Base-by-base conservation (phyloP, 192 early-diverging fungal genomes). In the Linnemannia hyalina region DNA sequence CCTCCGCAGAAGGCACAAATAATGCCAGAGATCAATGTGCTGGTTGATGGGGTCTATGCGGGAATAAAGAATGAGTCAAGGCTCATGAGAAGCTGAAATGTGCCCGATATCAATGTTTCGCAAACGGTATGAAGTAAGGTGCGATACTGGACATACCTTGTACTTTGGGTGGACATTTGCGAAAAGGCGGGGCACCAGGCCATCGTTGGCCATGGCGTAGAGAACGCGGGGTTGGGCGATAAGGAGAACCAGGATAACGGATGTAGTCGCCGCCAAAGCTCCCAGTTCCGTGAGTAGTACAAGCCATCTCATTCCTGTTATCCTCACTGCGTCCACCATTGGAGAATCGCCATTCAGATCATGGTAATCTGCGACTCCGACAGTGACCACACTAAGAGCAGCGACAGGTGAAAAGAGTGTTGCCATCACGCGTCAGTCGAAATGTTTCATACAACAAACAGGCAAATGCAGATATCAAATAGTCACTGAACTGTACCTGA, bases 151-250 rank as follows among this genome's bases (percentile, higher is more conserved):
- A 15, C 72, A 29, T 74, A 86, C 84, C 79, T 86, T 86, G 65
- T 86, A 95, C 1, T 82, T 77, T 13, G 91, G 93, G 82, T 98
- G 94, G 46, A 97, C 83, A 60, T 92, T 92, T 41, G 93, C 93
- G 76, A 97, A 95, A 10, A 94, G 70, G 23, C 81, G 52, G 3
- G 97, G 96, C 18, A 98, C 88, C 73, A 86, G 36, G 23, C 97
- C 88, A 40, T 97, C 97, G 84, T 98, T 83, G 36, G 97, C 95
- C 97, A 98, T 97, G 29, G 95, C 89, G 54, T 94, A 93, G 70
- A 97, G 95, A 44, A 98, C 96, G 75, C 97, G 96, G 20, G 97
- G 95, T 87, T 98, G 97, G 41, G 91, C 95, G 77, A 97, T 90
- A 40, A 97, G 78, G 57, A 92, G 49, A 47, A 94, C 90, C 11